phyloP scores from a whole-genome alignment of 768 basidiomycete genomes.

The Mycena venus region DNA sequence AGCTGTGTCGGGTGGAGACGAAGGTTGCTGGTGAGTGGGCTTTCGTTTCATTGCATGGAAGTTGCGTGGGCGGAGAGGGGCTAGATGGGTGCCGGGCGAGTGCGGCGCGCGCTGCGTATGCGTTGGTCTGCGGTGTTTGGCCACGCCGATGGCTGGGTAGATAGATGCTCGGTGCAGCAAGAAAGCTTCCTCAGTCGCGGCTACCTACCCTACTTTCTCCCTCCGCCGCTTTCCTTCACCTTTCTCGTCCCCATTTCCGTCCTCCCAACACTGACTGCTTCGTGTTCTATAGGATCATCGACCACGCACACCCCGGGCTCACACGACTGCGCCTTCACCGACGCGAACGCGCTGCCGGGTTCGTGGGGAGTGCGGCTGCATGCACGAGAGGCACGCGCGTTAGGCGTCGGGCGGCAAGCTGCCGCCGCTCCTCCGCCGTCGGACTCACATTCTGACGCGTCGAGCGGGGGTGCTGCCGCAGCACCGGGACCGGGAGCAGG shows the following conservation, averaged over 20 bases:
- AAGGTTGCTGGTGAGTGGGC: not conserved
- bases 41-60: too few species aligned
- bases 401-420: not conserved
- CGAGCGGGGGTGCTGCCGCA: not conserved
- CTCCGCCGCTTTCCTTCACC: not conserved
- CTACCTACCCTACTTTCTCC: not conserved
- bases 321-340: conserved; percentile 32
- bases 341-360: conserved; percentile 26
- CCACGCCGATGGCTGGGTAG: too few species aligned
- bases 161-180: too few species aligned
- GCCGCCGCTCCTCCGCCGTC: not conserved
- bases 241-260: too few species aligned
- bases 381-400: conserved; percentile 21
- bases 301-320: conserved; percentile 10
- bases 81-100: too few species aligned
- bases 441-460: not conserved
- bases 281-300: not conserved
- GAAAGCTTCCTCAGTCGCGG: too few species aligned
- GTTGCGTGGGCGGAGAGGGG: too few species aligned
- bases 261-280: too few species aligned
- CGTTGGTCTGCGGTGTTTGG: too few species aligned
- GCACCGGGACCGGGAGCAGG: not conserved
- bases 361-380: conserved; percentile 32
- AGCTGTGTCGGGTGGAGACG: conserved; percentile 28
- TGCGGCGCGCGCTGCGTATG: too few species aligned